Conservation (phyloP, 768 basidiomycete genomes). For the Boletus rufocinnamomeus region DNA sequence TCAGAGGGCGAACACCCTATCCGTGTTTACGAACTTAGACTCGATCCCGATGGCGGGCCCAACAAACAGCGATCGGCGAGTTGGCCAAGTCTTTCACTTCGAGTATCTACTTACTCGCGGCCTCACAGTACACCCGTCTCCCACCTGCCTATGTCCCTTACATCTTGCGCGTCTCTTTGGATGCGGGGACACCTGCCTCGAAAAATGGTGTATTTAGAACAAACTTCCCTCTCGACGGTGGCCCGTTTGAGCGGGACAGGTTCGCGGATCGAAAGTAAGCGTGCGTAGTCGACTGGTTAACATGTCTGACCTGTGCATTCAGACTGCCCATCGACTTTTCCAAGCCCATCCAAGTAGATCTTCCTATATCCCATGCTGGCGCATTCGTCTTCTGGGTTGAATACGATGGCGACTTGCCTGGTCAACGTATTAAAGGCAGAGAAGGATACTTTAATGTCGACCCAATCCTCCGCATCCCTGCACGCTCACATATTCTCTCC, state of each 20-base stretch:
- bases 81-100: slow-evolving; percentile 15
- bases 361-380: slow-evolving; percentile 95
- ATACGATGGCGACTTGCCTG: slow-evolving; percentile 65
- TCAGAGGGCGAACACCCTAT: slow-evolving; percentile 62
- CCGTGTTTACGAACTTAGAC: slow-evolving; percentile 79
- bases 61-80: slow-evolving; percentile 80
- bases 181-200: slow-evolving; percentile 89
- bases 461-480: slow-evolving; percentile 76
- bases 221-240: slow-evolving; percentile 95
- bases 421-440: slow-evolving; percentile 73
- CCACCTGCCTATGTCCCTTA: slow-evolving; percentile 91
- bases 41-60: slow-evolving; percentile 92
- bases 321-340: slow-evolving; percentile 87
- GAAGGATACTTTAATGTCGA: slow-evolving; percentile 97
- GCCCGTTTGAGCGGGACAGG: slow-evolving; percentile 72
- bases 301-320: slow-evolving; percentile 20
- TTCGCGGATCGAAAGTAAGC: slow-evolving; percentile 77
- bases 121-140: slow-evolving; percentile 85
- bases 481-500: slow-evolving; percentile 74
- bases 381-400: slow-evolving; percentile 96
- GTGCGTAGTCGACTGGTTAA: not conserved
- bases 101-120: slow-evolving; percentile 13
- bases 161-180: slow-evolving; percentile 85
- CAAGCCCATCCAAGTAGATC: slow-evolving; percentile 89
- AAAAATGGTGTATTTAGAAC: slow-evolving; percentile 93